A percentile compares a stretch with the other conserved stretches of the same genome.
Conservation (phyloP, 1,139 yeast genomes). For the Nadsonia starkeyi-henricii region DNA sequence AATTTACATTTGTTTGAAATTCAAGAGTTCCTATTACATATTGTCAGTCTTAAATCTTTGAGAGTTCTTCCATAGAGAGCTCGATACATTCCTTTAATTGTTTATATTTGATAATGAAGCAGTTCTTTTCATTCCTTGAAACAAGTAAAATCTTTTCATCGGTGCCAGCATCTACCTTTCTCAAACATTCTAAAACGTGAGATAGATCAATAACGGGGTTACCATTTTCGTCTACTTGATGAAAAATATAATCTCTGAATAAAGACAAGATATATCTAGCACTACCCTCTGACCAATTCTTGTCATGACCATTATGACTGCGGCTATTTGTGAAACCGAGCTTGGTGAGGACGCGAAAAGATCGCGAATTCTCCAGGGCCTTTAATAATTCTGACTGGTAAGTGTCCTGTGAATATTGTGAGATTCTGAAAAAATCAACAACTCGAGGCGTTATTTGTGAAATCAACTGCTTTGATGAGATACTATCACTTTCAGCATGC, state of each 20-base stretch:
- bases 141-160: slow-evolving; percentile 67
- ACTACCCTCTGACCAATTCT: slow-evolving; percentile 58
- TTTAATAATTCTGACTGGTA: slow-evolving; percentile 51
- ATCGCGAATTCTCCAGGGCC: slow-evolving; percentile 79
- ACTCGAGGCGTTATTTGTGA: slow-evolving; percentile 16
- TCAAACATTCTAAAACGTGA: slow-evolving; percentile 63
- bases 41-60: not conserved
- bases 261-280: slow-evolving; percentile 60
- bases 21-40: too few species aligned
- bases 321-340: slow-evolving; percentile 66
- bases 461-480: slow-evolving; percentile 9
- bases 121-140: not conserved
- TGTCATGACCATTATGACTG: slow-evolving; percentile 17
- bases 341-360: slow-evolving; percentile 71
- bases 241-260: slow-evolving; percentile 77
- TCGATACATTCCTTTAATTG: not conserved
- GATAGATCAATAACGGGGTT: slow-evolving; percentile 70
- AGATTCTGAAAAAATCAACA: slow-evolving; percentile 27
- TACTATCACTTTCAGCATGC: slow-evolving; percentile 2
- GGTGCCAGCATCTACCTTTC: slow-evolving; percentile 85
- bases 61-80: not conserved
- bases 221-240: slow-evolving; percentile 67
- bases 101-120: not conserved
- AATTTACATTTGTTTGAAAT: too few species aligned
- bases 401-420: slow-evolving; percentile 46